Evolutionary conservation across 2,329 filamentous ascomycete genomes (phyloP), one percentile per base, ranked within the genome.

Genomic region (Fusarium sp.): DNA sequence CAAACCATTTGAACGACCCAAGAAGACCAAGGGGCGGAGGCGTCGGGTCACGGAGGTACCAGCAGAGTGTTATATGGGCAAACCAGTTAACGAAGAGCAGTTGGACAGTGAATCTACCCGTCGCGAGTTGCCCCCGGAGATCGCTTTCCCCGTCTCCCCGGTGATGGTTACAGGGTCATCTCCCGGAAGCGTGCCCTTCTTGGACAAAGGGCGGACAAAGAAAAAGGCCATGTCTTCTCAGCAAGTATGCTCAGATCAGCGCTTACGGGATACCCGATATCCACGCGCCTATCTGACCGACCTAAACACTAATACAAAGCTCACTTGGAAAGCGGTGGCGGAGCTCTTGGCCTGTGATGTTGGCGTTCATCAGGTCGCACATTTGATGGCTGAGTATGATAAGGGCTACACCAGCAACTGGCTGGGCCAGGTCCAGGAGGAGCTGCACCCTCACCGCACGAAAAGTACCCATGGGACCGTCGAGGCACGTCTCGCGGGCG

Each of bases 401-500:
- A 42, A 12, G 25, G n/a, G 24, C 15, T 15, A 9, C n/a, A 48
- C 31, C 44, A 44, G 48, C 43, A 70, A 68, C 56, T 69, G 65
- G 68, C 68, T 68, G 2, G 50, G 50, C 40, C 70, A 74, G 45
- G 10, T 15, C 10, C 24, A 42, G n/a, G 64, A 5, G 6, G 15
- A 34, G 11, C 19, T 43, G 36, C 29, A 47, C 24, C 40, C 35
- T 9, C 2, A 15, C 7, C 2, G 12, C 3, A 4, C 11, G 3
- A 19, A 12, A 22, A 9, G 6, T 22, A 40, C 42, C 6, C 32
- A 54, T 6, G 41, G 35, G 7, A 75, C 73, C 10, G 19, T 80
- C 41, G 78, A 80, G 70, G 75, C 76, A 46, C 76, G 78, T 40
- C 74, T 76, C 59, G 77, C 73, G 0, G 61, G 51, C 7, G 76